Base-by-base conservation (phyloP, 441 rosid species). In the Flueggea neowawraea region DNA sequence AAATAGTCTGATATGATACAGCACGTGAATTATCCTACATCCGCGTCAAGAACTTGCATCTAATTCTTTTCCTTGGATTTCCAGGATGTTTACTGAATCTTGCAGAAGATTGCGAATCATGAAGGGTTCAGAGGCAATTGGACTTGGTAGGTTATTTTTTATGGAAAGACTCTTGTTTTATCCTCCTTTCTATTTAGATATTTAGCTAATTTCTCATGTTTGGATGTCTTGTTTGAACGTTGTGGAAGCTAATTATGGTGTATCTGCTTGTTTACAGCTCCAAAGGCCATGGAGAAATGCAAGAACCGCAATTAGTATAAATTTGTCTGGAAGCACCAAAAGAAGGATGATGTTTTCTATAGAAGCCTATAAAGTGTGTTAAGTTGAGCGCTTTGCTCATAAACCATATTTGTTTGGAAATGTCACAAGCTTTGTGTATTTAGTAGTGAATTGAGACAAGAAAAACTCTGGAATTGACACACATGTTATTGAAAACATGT, bases 81-180 rank as follows among this genome's bases (percentile, higher is more conserved):
- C 50, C 75, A 82, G 84, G 61, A 79, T 79, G 84, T 84, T 84
- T 61, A 75, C 80, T 0, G 84, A 75, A 52, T 57, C 81, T 0
- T 84, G 86, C 70, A 79, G 71, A 68, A 84, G 84, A 64, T 54
- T 84, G 41, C 73, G 86, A 64, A 79, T 84, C 67, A 81, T 84
- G 89, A 84, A 84, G 72, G 80, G 89, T 47, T 81, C 89, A 6
- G 86, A 81, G 65, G 89, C 89, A 17, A 84, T 81, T 31, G 86
- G 89, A 16, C 80, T 84, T 15, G 89, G 88, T 84, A 77, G 16
- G 69, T 56, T 4, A 47, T 4, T 0, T 22, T 22, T 22, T 36
- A 47, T 12, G 50, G 5, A 9, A 47, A 10, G n/a, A 14, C 50
- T 5, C 14, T 9, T 47, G 14, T 12, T 47, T 47, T 4, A 14